A percentile compares a stretch with the other conserved stretches of the same genome.
These are phyloP conservation scores for Botryosphaeria dothidea DNA, from an alignment of 2,329 filamentous ascomycete genomes.

Conservation along the genomic window DNA sequence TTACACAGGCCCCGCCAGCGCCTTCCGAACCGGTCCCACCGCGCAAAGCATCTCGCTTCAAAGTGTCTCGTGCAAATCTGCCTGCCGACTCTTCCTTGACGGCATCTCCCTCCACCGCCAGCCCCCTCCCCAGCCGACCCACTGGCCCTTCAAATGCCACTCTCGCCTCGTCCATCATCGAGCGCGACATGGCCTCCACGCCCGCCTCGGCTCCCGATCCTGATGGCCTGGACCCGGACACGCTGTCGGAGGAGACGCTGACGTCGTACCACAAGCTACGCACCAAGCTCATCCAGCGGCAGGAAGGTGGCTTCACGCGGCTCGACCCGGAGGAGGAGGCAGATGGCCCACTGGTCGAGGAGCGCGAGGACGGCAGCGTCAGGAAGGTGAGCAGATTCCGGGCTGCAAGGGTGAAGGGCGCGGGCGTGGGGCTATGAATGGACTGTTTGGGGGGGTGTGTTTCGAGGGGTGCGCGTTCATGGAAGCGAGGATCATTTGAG, in stretches of 20 bases:
- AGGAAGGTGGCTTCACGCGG: slow-evolving; percentile 77
- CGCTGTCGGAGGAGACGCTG: slow-evolving; percentile 76
- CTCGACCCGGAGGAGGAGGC: slow-evolving; percentile 65
- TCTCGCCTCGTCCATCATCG: slow-evolving; percentile 60
- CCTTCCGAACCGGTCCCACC: slow-evolving; percentile 21
- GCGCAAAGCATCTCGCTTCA: slow-evolving; percentile 43
- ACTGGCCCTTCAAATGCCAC: slow-evolving; percentile 49
- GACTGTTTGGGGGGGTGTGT: no score
- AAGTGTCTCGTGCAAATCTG: slow-evolving; percentile 28
- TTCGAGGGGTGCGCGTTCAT: no score
- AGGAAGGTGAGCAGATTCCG: slow-evolving; percentile 72
- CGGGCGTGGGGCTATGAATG: no score
- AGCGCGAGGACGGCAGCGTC: slow-evolving; percentile 60
- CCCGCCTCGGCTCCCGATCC: slow-evolving; percentile 34
- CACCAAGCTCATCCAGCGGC: slow-evolving; percentile 77
- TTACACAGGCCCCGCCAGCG: slow-evolving; percentile 14
- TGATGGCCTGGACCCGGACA: slow-evolving; percentile 63
- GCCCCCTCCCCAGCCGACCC: slow-evolving; percentile 32
- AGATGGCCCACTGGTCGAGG: slow-evolving; percentile 65
- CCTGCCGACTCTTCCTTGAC: slow-evolving; percentile 1
- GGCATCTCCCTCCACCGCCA: not conserved
- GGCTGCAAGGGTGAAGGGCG: slow-evolving; percentile 52
- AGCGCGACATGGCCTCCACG: slow-evolving; percentile 44
- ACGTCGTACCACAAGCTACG: slow-evolving; percentile 81
- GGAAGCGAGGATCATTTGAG: no score